A percentile compares a stretch with the other conserved stretches of the same genome.
phyloP scores from a whole-genome alignment of 2,329 filamentous ascomycete genomes.

The Cladorrhinum sp. region DNA sequence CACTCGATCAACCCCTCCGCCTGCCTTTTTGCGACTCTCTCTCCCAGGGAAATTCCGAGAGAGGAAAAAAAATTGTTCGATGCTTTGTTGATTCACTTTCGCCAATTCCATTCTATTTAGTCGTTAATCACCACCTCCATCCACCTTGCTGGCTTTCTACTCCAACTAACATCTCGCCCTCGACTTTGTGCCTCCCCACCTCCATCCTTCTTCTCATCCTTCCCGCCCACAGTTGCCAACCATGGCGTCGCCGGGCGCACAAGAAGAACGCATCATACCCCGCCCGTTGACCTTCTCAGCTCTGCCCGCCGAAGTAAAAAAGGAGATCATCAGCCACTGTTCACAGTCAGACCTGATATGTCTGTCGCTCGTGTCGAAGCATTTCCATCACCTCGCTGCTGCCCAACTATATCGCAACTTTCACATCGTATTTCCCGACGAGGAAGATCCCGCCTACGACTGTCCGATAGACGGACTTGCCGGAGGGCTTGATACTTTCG shows the following conservation, averaged over 20 bases:
- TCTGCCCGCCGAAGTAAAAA: constrained; percentile 48
- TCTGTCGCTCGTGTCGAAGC: constrained; percentile 56
- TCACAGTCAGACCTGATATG: constrained; percentile 52
- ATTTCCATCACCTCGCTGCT: constrained; percentile 57
- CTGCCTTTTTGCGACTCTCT: neutral
- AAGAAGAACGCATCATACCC: constrained; percentile 5
- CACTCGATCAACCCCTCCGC: constrained; percentile 1
- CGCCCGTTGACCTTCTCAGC: constrained; percentile 35
- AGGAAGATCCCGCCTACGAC: constrained; percentile 51
- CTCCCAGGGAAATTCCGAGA: neutral
- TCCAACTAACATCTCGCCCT: neutral
- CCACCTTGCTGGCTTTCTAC: neutral
- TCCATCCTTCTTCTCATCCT: neutral
- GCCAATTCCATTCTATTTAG: neutral
- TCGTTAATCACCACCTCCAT: neutral
- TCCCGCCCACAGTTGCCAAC: neutral
- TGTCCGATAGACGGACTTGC: constrained; percentile 56
- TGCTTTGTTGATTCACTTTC: neutral
- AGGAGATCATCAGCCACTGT: constrained; percentile 49
- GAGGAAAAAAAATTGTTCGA: neutral
- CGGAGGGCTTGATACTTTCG: constrained; percentile 58
- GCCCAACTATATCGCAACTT: constrained; percentile 59
- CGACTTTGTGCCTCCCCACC: neutral
- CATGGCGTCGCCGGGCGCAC: constrained; percentile 19
- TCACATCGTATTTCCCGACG: constrained; percentile 59